Evolutionary conservation across 139 green algal species (phyloP).

Genomic region (Coelastrella sp.): DNA sequence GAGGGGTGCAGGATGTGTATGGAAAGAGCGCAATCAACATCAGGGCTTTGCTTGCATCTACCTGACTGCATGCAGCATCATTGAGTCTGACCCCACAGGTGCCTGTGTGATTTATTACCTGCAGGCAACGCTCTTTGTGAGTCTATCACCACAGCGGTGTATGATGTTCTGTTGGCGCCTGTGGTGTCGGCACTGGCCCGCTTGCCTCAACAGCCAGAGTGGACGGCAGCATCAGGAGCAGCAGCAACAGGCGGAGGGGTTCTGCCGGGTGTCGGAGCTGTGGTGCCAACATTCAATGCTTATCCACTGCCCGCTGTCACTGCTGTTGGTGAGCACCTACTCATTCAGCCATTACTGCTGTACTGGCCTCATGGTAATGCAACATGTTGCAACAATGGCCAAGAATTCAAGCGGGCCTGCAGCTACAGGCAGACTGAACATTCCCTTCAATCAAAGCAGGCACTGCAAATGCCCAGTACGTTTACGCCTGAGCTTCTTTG

Average conservation of each 20-base stretch:
- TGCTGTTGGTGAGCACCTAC: constrained; percentile 87
- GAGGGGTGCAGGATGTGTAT: no score
- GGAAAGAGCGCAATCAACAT: no score
- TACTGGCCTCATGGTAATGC: no score
- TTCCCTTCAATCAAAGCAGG: no score
- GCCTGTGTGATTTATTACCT: neutral
- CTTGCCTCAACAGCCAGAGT: constrained; percentile 58
- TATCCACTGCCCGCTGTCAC: constrained; percentile 87
- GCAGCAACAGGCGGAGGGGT: neutral
- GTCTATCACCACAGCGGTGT: constrained; percentile 61
- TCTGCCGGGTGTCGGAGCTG: constrained; percentile 26
- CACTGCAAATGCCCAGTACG: no score
- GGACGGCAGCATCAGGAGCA: constrained; percentile 45
- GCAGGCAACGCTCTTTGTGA: constrained; percentile 46
- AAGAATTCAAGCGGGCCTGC: no score
- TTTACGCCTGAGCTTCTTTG: neutral
- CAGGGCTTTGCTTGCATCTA: no score
- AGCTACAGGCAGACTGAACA: no score
- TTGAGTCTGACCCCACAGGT: neutral
- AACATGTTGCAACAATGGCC: no score
- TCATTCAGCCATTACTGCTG: constrained; percentile 91
- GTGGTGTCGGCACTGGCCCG: constrained; percentile 53
- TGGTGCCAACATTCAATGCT: constrained; percentile 86
- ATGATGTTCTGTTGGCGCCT: constrained; percentile 70
- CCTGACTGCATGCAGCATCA: neutral